Percentiles rank a stretch among this genome's conserved stretches.
These are phyloP conservation scores for Pleurotus sapidus DNA, from an alignment of 768 basidiomycete genomes.

Conservation along the genomic window DNA sequence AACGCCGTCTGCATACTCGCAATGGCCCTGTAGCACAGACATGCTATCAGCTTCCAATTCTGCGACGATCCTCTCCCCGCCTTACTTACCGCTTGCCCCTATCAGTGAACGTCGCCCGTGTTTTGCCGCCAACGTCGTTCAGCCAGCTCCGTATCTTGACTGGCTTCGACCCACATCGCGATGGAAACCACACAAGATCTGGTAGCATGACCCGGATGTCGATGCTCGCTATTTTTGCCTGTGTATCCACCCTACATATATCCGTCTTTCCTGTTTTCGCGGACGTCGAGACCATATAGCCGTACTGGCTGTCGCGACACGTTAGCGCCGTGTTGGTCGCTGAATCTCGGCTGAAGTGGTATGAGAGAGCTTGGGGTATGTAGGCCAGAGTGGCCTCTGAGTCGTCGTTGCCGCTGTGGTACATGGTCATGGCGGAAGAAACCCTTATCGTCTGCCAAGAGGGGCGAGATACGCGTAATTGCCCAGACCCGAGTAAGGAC, in stretches of 20 bases:
- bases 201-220: constrained; percentile 5
- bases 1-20: background rate
- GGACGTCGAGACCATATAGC: constrained; percentile 1
- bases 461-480: background rate
- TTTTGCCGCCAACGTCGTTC: background rate
- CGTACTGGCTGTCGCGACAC: background rate
- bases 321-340: constrained; percentile 4
- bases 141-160: constrained; percentile 7
- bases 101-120: background rate
- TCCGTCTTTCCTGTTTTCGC: constrained; percentile 2
- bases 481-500: background rate
- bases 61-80: no score
- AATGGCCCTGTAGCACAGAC: background rate
- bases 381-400: constrained; percentile 5
- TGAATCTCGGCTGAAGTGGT: constrained; percentile 7
- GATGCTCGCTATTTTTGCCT: constrained; percentile 3
- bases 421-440: constrained; percentile 2
- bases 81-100: background rate
- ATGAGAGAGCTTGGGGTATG: constrained; percentile 3
- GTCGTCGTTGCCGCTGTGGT: background rate
- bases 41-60: no score
- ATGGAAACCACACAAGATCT: constrained; percentile 3
- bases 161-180: constrained; percentile 3
- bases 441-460: background rate
- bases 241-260: background rate